Conservation (phyloP, 305 asterid species). For the Rubia tinctorum region DNA sequence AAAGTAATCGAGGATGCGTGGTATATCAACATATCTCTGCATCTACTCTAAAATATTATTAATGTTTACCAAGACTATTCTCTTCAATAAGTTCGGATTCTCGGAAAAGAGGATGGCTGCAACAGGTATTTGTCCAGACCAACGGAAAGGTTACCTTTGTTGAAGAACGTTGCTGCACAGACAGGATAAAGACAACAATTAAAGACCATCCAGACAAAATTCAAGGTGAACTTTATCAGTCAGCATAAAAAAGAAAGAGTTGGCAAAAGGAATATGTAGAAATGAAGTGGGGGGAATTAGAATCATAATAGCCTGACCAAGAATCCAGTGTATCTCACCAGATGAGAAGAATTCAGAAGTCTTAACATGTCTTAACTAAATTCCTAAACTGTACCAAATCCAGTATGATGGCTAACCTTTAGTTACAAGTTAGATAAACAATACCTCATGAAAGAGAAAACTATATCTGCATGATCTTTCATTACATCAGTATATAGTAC, state of each 20-base stretch:
- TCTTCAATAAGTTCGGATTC: constrained; percentile 44
- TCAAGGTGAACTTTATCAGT: background rate
- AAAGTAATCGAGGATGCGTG: background rate
- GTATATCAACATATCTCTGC: background rate
- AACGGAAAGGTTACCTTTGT: constrained; percentile 47
- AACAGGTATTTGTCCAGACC: constrained; percentile 50
- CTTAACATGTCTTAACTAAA: background rate
- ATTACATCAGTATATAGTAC: too few species aligned
- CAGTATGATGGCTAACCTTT: background rate
- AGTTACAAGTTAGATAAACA: too few species aligned
- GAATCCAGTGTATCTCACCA: background rate
- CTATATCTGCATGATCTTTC: too few species aligned
- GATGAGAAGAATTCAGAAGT: background rate
- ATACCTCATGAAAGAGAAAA: too few species aligned
- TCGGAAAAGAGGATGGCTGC: constrained; percentile 47
- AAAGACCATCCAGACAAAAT: background rate
- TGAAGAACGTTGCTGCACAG: constrained; percentile 45
- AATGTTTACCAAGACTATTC: constrained; percentile 28
- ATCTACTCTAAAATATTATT: background rate
- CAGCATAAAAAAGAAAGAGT: constrained; percentile 1
- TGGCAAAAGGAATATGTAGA: background rate
- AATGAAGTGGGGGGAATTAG: background rate
- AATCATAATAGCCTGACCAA: background rate
- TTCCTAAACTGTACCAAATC: background rate
- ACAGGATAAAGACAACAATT: background rate